Percentiles rank a stretch among this genome's conserved stretches.
Conservation (phyloP, 2,329 filamentous ascomycete genomes). For the Rhinocladiella similis region DNA sequence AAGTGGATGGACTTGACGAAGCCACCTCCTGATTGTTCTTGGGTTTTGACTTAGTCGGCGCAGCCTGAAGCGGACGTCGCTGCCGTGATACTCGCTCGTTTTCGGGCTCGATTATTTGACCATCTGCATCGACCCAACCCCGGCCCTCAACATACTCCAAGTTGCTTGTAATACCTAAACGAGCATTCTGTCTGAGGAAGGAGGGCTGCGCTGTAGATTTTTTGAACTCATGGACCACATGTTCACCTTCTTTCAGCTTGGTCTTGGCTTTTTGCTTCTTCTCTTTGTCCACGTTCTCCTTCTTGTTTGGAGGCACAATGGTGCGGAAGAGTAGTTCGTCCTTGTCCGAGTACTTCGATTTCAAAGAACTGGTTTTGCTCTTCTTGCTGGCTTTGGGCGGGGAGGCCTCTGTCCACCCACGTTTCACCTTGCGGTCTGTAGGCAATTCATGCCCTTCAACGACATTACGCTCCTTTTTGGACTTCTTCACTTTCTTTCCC, state of each 20-base stretch:
- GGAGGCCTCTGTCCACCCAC: constrained; percentile 79
- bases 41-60: constrained; percentile 23
- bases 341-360: constrained; percentile 76
- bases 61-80: constrained; percentile 24
- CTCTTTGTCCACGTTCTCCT: constrained; percentile 18
- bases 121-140: constrained; percentile 82
- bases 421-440: constrained; percentile 75
- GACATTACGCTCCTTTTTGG: constrained; percentile 53
- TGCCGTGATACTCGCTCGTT: constrained; percentile 13
- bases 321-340: constrained; percentile 85
- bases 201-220: constrained; percentile 79
- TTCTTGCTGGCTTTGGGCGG: constrained; percentile 47
- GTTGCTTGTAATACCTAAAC: constrained; percentile 49
- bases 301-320: constrained; percentile 63
- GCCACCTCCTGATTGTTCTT: background rate
- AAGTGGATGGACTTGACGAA: constrained; percentile 25
- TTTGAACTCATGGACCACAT: constrained; percentile 84
- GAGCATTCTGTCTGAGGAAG: constrained; percentile 66
- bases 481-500: constrained; percentile 36
- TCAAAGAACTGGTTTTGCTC: constrained; percentile 53
- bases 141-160: constrained; percentile 76
- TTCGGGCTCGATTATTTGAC: constrained; percentile 66
- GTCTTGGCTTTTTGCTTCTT: constrained; percentile 51
- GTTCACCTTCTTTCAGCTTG: constrained; percentile 64
- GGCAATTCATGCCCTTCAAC: constrained; percentile 67